Evolutionary conservation across 2,329 filamentous ascomycete species (phyloP), one percentile per base, ranked within the genome.

Genomic region (Penicillium brasilianum): DNA sequence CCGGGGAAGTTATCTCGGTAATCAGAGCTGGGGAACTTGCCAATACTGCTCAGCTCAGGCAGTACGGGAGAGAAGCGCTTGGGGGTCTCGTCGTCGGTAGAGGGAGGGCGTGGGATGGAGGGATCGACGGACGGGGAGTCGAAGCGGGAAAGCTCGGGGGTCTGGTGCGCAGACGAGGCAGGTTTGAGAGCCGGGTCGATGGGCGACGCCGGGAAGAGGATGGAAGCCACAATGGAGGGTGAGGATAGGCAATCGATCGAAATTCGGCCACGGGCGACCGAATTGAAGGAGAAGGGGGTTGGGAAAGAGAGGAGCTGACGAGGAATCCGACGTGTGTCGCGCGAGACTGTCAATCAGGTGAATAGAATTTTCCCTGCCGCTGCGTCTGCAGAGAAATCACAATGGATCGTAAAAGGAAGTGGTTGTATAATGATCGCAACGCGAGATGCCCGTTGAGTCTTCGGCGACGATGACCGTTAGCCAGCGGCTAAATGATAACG

Each of bases 221-320:
- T 78, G 72, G 83, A 82, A 78, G 84, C 84, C 77, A 87, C 83
- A 72, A 84, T 83, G 77, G 83, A 87, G 80, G 85, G 82, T 82
- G 82, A 85, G 71, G 64, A 77, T 70, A 71, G 71, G 74, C 70
- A 69, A 57, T 64, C 51, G 44, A 66, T 73, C 67, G 63, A 76
- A 74, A 76, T 74, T 65, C 70, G 71, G 71, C 62, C 69, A 52
- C 59, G 55, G 55, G 58, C 64, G 65, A 76, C 73, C 74, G 74
- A 76, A 76, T 70, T 68, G 63, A 57, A 64, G 57, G 41, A 48
- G 36, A 43, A 52, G 48, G 51, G 62, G 54, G 58, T 20, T 22
- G 36, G 50, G 57, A 18, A 44, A 48, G 20, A 49, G 55, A 37
- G 18, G 36, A 43, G 41, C 9, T 16, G 51, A 37, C 9, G 37